These are phyloP conservation scores for Zangia roseola DNA, from an alignment of 768 basidiomycete species.

Conservation along the genomic window DNA sequence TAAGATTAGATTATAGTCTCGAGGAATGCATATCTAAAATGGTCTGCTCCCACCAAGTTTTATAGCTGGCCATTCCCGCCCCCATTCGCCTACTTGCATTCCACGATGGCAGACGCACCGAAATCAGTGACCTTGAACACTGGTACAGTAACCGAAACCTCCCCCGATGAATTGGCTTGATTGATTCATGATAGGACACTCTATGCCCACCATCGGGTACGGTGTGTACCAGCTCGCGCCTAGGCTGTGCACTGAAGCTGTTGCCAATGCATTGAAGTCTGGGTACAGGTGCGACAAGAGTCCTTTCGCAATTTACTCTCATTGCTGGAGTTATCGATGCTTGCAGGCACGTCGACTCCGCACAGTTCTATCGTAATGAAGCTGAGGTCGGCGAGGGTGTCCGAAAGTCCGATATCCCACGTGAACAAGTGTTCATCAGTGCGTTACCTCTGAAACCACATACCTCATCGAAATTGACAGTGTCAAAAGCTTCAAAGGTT, in stretches of 20 bases:
- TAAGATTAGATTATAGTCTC: constrained; percentile 4
- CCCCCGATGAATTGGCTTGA: neutral
- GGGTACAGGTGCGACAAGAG: constrained; percentile 25
- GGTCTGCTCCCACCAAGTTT: no score
- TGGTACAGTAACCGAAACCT: constrained; percentile 1
- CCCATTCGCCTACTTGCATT: neutral
- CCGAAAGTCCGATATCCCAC: constrained; percentile 17
- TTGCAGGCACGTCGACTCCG: constrained; percentile 26
- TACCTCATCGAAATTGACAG: neutral
- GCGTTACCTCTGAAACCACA: neutral
- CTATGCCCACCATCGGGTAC: constrained; percentile 27
- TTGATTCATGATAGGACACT: constrained; percentile 12
- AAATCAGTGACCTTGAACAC: constrained; percentile 8
- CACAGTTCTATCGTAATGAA: constrained; percentile 28
- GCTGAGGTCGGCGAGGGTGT: constrained; percentile 26
- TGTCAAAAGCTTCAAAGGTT: constrained; percentile 22
- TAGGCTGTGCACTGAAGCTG: constrained; percentile 10
- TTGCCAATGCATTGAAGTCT: constrained; percentile 19
- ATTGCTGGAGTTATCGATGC: neutral
- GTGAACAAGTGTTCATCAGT: constrained; percentile 34
- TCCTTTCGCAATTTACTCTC: neutral
- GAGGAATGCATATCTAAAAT: no score
- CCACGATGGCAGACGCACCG: constrained; percentile 7
- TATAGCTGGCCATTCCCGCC: no score
- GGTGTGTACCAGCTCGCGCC: constrained; percentile 23